Evolutionary conservation across 768 basidiomycete genomes (phyloP), one percentile per base, ranked within the genome.

Genomic region (Auricularia sp.): DNA sequence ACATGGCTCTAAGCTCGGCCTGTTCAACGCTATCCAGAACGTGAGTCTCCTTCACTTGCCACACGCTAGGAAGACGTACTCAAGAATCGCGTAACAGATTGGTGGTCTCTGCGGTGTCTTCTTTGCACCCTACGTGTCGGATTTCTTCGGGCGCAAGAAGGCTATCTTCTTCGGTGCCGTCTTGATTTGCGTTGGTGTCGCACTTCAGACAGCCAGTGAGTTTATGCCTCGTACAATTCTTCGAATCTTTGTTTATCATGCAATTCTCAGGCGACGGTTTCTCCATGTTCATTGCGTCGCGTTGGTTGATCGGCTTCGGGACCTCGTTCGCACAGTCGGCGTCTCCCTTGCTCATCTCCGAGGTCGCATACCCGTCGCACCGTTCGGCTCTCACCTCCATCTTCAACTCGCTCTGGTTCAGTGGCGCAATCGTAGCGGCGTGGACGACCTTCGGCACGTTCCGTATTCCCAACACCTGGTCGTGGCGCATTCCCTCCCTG

Each of bases 371-470:
- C 73, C 92, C 91, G 16, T 78, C 82, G 11, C 87, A 94, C 74
- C 90, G 92, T 68, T 87, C 86, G 14, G 85, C 85, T 39, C 75
- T 94, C 65, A 93, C 89, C 14, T 85, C 88, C 2, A 75, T 84
- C 61, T 91, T 89, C 78, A 90, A 91, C 79, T 87, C 89, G 36
- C 85, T 91, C 66, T 93, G 91, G 90, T 91, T 90, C 72, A 85
- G 87, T 16, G 91, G 91, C 65, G 80, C 89, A 64, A 90, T 92
- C 72, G 71, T 91, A 85, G 78, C 90, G 43, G 90, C 90, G n/a
- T 93, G 90, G 92, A 79, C 87, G 0, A 90, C 89, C 1, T 93
- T 84, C 71, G 91, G 90, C 29, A 88, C 91, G 14, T 87, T 89
- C 79, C 81, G 82, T 73, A 84, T 91, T 62, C 66, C 72, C 62